A percentile compares a stretch with the other conserved stretches of the same genome.
phyloP scores from a whole-genome alignment of 176 grass and related monocot genomes.

The Hordeum marinum region DNA sequence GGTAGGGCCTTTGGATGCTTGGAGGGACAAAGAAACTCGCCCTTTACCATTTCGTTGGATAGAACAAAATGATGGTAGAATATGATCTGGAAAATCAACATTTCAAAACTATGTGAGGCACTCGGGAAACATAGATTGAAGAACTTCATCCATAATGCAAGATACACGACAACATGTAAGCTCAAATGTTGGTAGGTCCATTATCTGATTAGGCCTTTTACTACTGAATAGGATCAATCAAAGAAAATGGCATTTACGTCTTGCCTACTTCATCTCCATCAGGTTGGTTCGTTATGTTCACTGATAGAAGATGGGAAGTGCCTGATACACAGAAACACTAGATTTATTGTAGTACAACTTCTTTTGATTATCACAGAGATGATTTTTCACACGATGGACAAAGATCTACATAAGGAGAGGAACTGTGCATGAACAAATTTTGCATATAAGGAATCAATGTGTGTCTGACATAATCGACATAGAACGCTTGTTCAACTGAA shows the following conservation, averaged over 20 bases:
- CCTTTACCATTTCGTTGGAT: constrained; percentile 21
- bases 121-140: background rate
- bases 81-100: constrained; percentile 36
- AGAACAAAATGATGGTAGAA: constrained; percentile 22
- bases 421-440: background rate
- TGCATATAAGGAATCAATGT: background rate
- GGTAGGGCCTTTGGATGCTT: constrained; percentile 16
- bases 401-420: background rate
- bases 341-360: background rate
- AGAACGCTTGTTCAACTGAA: background rate
- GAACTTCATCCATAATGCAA: background rate
- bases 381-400: background rate
- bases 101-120: constrained; percentile 2
- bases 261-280: background rate
- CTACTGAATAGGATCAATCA: background rate
- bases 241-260: background rate
- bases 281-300: background rate
- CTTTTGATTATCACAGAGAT: background rate
- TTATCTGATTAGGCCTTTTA: background rate
- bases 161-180: background rate
- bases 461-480: background rate
- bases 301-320: background rate
- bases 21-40: constrained; percentile 20
- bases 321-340: background rate
- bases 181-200: background rate